Percentiles rank a stretch among this genome's conserved stretches.
Evolutionary conservation across 2,329 filamentous ascomycete species (phyloP).

Genomic region (Fusarium sp.): DNA sequence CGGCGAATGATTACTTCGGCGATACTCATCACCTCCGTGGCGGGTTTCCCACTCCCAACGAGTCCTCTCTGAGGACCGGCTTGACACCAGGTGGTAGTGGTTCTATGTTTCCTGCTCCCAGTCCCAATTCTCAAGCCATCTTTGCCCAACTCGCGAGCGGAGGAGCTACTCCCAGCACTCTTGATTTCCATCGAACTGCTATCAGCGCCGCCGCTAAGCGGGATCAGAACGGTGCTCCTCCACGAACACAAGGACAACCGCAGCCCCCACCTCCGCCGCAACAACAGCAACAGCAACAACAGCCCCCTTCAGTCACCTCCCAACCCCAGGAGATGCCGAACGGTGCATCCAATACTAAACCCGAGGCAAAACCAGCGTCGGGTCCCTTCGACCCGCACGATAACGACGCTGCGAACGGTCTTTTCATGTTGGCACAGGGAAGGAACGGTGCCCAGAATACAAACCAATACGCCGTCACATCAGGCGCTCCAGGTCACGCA

Average conservation of each 20-base stretch:
- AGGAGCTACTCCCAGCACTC: constrained; percentile 88
- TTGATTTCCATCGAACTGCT: constrained; percentile 96
- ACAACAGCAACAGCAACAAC: constrained; percentile 44
- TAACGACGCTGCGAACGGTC: constrained; percentile 94
- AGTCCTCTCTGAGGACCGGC: constrained; percentile 92
- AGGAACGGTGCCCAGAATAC: constrained; percentile 70
- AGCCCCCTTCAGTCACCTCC: constrained; percentile 59
- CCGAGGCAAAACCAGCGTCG: constrained; percentile 66
- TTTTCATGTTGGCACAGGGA: constrained; percentile 88
- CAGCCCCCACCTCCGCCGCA: constrained; percentile 47
- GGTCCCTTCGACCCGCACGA: constrained; percentile 90
- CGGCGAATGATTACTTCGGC: constrained; percentile 87
- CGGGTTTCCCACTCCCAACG: constrained; percentile 95
- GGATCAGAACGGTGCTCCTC: constrained; percentile 60
- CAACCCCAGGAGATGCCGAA: constrained; percentile 69
- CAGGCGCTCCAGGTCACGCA: constrained; percentile 65
- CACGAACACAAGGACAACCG: constrained; percentile 54
- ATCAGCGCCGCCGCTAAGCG: constrained; percentile 82
- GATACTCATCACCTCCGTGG: constrained; percentile 84
- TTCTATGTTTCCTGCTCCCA: constrained; percentile 96
- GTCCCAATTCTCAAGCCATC: constrained; percentile 87
- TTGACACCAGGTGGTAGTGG: constrained; percentile 95
- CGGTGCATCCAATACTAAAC: constrained; percentile 59
- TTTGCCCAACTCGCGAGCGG: constrained; percentile 85
- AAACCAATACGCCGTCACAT: constrained; percentile 63